These are phyloP conservation scores for Fraxinus excelsior DNA, from an alignment of 257 asterid species.

Conservation along the genomic window DNA sequence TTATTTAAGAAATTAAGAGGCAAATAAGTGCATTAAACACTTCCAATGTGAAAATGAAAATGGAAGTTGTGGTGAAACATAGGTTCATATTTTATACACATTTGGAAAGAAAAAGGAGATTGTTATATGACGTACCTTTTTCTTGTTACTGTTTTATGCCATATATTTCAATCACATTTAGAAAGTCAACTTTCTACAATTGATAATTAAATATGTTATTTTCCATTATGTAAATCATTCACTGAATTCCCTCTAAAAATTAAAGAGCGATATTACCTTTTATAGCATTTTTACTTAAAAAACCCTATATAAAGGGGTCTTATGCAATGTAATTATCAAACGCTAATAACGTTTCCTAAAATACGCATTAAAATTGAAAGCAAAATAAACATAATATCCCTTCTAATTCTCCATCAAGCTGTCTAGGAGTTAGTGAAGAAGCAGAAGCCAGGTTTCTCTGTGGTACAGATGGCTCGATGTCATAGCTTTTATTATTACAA, in stretches of 20 bases:
- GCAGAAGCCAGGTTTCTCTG: neutral
- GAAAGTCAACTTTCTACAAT: constrained; percentile 2
- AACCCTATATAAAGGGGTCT: no score
- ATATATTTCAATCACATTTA: neutral
- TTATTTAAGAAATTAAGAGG: neutral
- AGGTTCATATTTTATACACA: neutral
- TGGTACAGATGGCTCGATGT: constrained; percentile 2
- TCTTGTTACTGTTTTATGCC: neutral
- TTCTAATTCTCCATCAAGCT: neutral
- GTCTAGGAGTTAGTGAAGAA: neutral
- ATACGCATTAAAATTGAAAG: no score
- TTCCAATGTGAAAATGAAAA: constrained; percentile 7
- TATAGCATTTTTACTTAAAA: no score
- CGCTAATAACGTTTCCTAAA: no score
- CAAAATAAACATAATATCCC: no score
- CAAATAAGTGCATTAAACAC: constrained; percentile 3
- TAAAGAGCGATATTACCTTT: neutral
- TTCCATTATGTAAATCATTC: no score
- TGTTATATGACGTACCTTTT: no score
- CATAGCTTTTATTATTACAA: neutral
- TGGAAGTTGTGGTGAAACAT: neutral
- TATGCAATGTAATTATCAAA: no score
- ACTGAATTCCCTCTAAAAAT: no score
- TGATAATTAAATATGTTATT: neutral
- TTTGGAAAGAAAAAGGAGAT: constrained; percentile 13